Evolutionary conservation across 306 rosid species (phyloP), one percentile per base, ranked within the genome.

Genomic region (Cucurbita ficifolia): DNA sequence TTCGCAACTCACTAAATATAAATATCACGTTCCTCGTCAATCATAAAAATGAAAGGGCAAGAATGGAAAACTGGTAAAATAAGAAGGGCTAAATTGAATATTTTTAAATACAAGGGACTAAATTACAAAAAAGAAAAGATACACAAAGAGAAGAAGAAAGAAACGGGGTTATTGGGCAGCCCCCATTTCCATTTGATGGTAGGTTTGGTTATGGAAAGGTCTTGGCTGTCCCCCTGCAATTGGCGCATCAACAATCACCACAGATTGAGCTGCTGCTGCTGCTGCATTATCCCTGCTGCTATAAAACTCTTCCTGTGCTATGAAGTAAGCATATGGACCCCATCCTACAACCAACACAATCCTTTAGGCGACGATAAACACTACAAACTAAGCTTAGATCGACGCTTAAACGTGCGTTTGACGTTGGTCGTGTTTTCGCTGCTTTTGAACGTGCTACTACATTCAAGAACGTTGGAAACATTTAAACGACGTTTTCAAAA

Each of bases 291-390:
- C 4, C 61, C 38, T 1, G 59, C 52, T 79, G 55, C 58, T 19
- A 54, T 79, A 79, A 4, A 79, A 17, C 79, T 89, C 94, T 74
- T 90, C 92, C 78, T 79, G 17, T 0, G 94, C 92, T 68, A 1
- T 33, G 79, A 94, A 94, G 77, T 94, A 94, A 72, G 98, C 97
- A 24, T 94, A 89, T 52, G 98, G 85, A 38, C 97, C 89, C 98
- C 98, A 94, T 71, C 98, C 98, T 94, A 86, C 77, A 81, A 10
- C 75, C 53, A 49, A 49, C 16, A 49, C 53, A 49, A 49, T 49
- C 53, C 5, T 46, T 12, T 4, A 11, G 16, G 12, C 51, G 4
- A 10, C 51, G 11, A 46, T 46, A 46, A 46, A 49, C 53, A 49
- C n/a, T 49, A 49, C 14, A 7, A 14, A 5, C 18, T 29, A 29